Evolutionary conservation across 1,284 basidiomycete species (phyloP).

Genomic region (Ceratobasidium sp.): DNA sequence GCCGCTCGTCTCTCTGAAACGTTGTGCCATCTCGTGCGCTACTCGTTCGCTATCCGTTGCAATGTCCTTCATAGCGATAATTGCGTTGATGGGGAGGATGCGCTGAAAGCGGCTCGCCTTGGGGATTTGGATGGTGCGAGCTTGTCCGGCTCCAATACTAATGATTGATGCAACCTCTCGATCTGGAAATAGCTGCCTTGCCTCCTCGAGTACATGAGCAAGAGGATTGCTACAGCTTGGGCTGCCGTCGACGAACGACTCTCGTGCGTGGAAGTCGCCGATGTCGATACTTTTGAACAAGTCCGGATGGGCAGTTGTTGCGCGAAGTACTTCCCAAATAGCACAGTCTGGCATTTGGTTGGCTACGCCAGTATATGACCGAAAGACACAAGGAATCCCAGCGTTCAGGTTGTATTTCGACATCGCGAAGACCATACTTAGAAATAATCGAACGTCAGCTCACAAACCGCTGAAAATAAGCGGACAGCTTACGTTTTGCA

Average conservation of each 20-base stretch:
- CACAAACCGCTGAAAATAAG: neutral
- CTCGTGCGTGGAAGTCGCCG: neutral
- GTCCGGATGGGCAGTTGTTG: constrained; percentile 26
- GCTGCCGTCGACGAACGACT: constrained; percentile 23
- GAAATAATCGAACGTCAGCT: neutral
- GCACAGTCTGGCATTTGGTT: constrained; percentile 15
- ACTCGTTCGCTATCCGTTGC: constrained; percentile 17
- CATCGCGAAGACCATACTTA: constrained; percentile 20
- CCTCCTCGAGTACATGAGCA: constrained; percentile 21
- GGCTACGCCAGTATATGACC: constrained; percentile 1
- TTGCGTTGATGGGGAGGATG: neutral
- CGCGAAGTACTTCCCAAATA: constrained; percentile 17
- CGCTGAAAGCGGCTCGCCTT: neutral
- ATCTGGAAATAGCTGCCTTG: constrained; percentile 3
- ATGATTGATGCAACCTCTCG: neutral
- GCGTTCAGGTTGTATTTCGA: constrained; percentile 28
- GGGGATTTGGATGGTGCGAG: neutral
- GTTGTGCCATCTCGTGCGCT: constrained; percentile 9
- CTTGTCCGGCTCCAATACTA: constrained; percentile 13
- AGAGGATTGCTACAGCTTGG: constrained; percentile 22
- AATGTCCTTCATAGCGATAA: neutral
- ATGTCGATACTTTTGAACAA: constrained; percentile 20
- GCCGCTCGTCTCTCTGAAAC: neutral
- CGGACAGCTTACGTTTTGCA: constrained; percentile 5
- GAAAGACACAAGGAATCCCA: constrained; percentile 3